Base-by-base conservation (phyloP, 2,329 filamentous ascomycete species). In the Aspergillus pseudoglaucus region DNA sequence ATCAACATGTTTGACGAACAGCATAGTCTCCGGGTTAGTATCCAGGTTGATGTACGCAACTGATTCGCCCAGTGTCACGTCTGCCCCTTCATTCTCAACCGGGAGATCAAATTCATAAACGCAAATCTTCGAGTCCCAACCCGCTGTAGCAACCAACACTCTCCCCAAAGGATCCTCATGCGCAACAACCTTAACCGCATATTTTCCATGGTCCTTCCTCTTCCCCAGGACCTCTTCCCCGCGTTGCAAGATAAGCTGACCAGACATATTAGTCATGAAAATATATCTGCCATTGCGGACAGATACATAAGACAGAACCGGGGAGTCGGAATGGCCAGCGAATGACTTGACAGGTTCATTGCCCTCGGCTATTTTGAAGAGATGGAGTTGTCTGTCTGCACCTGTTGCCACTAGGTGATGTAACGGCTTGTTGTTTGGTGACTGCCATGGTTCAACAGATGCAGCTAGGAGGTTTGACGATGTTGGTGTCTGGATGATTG, bases 211-310 rank as follows among this genome's bases (percentile, higher is more conserved):
- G 52, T 83, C 80, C 47, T 72, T 75, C 41, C 80, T 70, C 48
- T 69, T 69, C 23, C 75, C 73, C 14, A 79, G 48, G 1, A 75
- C 55, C 20, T 63, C 56, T 14, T 69, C 66, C 12, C 67, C 63
- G 50, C 75, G 62, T 51, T 75, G 76, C 1, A 82, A 62, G 25
- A 74, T 58, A 4, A 83, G 56, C 46, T 77, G 74, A 4, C 81
- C 81, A 8, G 80, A 82, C 80, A 83, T 83, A 40, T 75, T 78
- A 15, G 75, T 73, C 44, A 75, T 68, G n/a, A 82, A 59, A 12
- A 80, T 53, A 54, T 73, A 73, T 43, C 54, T 54, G 3, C 67
- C 67, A n/a, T 67, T 54, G 5, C 64, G 55, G 6, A 80, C 52
- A 6, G 70, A 64, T 23, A 67, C 60, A 45, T 73, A 69, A 17